Base-by-base conservation (phyloP, 1,139 yeast genomes). In the Groenewaldozyma auringiensis region DNA sequence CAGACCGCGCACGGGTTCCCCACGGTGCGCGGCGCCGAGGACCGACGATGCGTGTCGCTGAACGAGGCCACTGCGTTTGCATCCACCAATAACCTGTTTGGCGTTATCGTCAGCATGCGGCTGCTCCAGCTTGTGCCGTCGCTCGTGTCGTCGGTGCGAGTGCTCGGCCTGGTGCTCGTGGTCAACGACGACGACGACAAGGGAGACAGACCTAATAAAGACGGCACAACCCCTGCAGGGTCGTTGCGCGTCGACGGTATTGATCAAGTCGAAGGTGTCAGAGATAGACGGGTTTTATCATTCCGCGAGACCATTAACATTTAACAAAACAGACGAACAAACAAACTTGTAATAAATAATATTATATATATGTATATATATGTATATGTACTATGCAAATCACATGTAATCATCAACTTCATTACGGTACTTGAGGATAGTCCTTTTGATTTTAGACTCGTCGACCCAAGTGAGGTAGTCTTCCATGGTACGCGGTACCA, bases 401-500 rank as follows among this genome's bases (percentile, higher is more conserved):
- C n/a, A 22, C 21, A 40, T 40, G 29, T 40, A 71, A 49, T 70
- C 75, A 51, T 71, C 75, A 25, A 69, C 58, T 49, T 68, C 69
- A 47, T 92, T 89, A 69, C 86, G 83, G 70, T 85, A 94, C 68
- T 84, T 84, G 68, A 89, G 81, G 50, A 89, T 79, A 56, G 87
- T 88, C 60, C 84, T 76, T 74, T 85, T 89, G 66, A 94, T 89
- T 81, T 92, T 94, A 53, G 95, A 83, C 41, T 81, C 75, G 60
- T 94, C 97, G 17, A 86, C 94, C 99, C 99, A 94, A 1, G 98
- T 94, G 58, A 94, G 76, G 65, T 87, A 92, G 66, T 94, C 99
- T 63, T 94, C 98, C 82, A 92, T 75, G 57, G 81, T 87, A 37
- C 65, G 74, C 8, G 96, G 89, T 2, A 94, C 94, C 57, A 94